These are phyloP conservation scores for Hyaloscypha variabilis DNA, from an alignment of 495 filamentous ascomycete species.

Conservation along the genomic window DNA sequence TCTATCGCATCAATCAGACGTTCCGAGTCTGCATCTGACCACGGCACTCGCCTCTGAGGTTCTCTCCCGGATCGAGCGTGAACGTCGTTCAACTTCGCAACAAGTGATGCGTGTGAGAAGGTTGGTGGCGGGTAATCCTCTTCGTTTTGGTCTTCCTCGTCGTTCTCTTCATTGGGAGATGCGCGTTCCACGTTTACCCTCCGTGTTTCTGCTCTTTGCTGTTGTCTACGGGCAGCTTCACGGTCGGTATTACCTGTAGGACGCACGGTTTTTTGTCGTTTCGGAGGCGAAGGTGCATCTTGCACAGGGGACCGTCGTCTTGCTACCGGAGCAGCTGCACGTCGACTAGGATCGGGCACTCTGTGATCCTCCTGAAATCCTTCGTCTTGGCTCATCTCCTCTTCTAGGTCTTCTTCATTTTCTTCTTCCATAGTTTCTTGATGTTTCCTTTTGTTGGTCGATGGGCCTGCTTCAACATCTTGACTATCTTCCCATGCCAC, in stretches of 20 bases:
- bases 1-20: constrained; percentile 53
- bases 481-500: constrained; percentile 35
- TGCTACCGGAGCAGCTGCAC: constrained; percentile 1
- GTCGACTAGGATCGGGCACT: constrained; percentile 19
- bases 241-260: not conserved
- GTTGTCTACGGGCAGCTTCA: not conserved
- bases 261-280: constrained; percentile 12
- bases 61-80: constrained; percentile 18
- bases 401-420: constrained; percentile 15
- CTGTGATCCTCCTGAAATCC: constrained; percentile 32
- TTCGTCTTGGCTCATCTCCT: constrained; percentile 24
- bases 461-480: constrained; percentile 18
- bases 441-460: constrained; percentile 17
- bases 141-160: constrained; percentile 12
- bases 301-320: not conserved
- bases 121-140: constrained; percentile 23
- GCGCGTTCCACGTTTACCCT: not conserved
- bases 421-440: constrained; percentile 10
- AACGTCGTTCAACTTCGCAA: constrained; percentile 26
- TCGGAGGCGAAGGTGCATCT: constrained; percentile 16
- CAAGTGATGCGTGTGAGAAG: constrained; percentile 27
- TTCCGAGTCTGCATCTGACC: constrained; percentile 45
- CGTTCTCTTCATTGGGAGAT: constrained; percentile 10
- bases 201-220: constrained; percentile 1
- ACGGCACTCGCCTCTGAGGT: constrained; percentile 49